Conservation (phyloP, 2,329 filamentous ascomycete genomes). For the Epichloe gansuensis region DNA sequence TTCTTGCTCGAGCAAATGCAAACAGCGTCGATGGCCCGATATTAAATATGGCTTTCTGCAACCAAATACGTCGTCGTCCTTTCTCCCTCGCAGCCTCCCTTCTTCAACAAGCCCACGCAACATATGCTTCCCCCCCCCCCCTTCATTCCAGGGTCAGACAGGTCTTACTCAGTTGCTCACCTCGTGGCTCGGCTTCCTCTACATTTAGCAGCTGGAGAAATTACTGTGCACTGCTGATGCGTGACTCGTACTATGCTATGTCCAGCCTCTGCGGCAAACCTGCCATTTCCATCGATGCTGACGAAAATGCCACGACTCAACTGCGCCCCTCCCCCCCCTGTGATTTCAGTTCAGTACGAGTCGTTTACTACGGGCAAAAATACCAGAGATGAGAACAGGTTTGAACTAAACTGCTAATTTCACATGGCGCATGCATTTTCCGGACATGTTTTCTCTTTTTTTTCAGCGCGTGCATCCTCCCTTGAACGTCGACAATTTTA, state of each 20-base stretch:
- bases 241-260: not conserved
- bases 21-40: not conserved
- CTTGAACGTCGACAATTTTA: not conserved
- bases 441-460: not conserved
- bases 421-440: too few relatives aligned
- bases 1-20: not conserved
- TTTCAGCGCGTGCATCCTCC: not conserved
- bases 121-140: not conserved
- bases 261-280: not conserved
- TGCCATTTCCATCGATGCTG: not conserved
- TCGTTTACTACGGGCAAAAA: not conserved
- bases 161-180: not conserved
- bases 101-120: not conserved
- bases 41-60: not conserved
- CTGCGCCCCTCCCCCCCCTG: too few relatives aligned
- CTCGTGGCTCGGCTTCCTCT: not conserved
- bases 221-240: not conserved
- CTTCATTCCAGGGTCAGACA: constrained; percentile 4
- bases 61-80: not conserved
- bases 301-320: not conserved
- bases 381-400: too few relatives aligned
- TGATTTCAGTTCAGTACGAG: not conserved
- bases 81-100: constrained; percentile 1
- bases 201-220: not conserved
- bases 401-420: too few relatives aligned